Evolutionary conservation across 1,139 yeast genomes (phyloP).

Genomic region (Blastobotrys buckinghamii): DNA sequence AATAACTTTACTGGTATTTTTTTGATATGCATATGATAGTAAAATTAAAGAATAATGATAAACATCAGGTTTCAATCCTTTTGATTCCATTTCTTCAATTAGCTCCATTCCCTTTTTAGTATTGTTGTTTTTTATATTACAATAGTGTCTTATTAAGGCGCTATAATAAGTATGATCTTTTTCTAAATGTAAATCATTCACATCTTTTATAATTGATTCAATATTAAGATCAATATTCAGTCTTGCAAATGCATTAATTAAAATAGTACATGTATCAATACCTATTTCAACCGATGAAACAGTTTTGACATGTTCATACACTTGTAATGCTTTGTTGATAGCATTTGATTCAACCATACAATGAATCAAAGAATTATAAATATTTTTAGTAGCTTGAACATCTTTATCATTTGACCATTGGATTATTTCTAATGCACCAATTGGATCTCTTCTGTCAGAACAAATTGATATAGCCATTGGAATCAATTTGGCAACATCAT

Average conservation of each 20-base stretch:
- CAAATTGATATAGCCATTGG: conserved; percentile 22
- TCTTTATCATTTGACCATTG: conserved; percentile 18
- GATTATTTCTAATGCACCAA: conserved; percentile 27
- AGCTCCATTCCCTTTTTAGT: conserved; percentile 18
- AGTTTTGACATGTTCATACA: conserved; percentile 17
- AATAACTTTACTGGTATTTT: conserved; percentile 1
- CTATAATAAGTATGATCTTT: conserved; percentile 27
- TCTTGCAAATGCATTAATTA: conserved; percentile 22
- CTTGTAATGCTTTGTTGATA: conserved; percentile 18
- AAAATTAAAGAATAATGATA: conserved; percentile 29
- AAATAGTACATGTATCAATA: conserved; percentile 26
- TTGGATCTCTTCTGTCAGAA: conserved; percentile 27
- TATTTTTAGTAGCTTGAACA: conserved; percentile 24
- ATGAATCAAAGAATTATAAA: conserved; percentile 27
- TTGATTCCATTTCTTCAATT: conserved; percentile 18
- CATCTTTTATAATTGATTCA: conserved; percentile 9
- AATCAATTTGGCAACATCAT: neutral
- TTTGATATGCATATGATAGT: conserved; percentile 16
- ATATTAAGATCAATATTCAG: conserved; percentile 6
- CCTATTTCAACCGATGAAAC: conserved; percentile 15
- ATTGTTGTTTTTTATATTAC: conserved; percentile 12
- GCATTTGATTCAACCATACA: conserved; percentile 22
- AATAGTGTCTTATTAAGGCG: conserved; percentile 22
- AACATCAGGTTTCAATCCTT: conserved; percentile 16
- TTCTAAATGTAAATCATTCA: conserved; percentile 13